A percentile compares a stretch with the other conserved stretches of the same genome.
phyloP scores from a whole-genome alignment of 805 yeast species.

The Komagataella kurtzmanii region DNA sequence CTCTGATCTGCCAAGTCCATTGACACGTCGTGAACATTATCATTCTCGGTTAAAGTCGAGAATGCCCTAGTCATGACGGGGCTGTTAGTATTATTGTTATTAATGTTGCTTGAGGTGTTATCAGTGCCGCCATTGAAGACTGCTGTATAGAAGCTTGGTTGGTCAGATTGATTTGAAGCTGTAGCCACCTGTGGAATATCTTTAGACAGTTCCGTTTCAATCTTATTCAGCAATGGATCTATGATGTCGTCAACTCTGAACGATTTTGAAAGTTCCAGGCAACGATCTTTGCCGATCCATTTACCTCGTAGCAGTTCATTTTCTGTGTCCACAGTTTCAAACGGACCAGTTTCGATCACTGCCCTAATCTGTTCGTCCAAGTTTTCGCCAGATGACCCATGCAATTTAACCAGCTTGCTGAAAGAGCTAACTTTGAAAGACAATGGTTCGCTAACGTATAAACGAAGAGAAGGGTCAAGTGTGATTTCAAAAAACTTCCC shows the following conservation, averaged over 20 bases:
- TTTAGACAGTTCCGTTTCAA: neutral
- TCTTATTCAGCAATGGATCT: neutral
- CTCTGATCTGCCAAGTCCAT: conserved; percentile 2
- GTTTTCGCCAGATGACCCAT: conserved; percentile 1
- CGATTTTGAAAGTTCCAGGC: neutral
- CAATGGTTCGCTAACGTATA: neutral
- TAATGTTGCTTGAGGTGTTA: neutral
- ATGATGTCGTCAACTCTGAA: neutral
- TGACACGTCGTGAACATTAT: conserved; percentile 9
- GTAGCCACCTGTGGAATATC: neutral
- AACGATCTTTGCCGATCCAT: neutral
- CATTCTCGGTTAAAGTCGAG: conserved; percentile 20
- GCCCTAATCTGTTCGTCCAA: conserved; percentile 1
- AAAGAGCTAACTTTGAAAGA: neutral
- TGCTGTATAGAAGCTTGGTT: neutral
- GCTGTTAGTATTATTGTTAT: neutral
- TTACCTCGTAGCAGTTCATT: neutral
- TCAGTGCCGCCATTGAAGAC: conserved; percentile 1
- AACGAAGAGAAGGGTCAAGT: neutral
- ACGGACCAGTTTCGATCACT: neutral
- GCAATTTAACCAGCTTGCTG: neutral
- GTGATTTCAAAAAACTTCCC: neutral
- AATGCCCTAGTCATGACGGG: conserved; percentile 4
- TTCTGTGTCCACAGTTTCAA: neutral
- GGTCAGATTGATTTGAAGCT: neutral